Conservation (phyloP, 306 rosid species). For the Prunus davidiana region DNA sequence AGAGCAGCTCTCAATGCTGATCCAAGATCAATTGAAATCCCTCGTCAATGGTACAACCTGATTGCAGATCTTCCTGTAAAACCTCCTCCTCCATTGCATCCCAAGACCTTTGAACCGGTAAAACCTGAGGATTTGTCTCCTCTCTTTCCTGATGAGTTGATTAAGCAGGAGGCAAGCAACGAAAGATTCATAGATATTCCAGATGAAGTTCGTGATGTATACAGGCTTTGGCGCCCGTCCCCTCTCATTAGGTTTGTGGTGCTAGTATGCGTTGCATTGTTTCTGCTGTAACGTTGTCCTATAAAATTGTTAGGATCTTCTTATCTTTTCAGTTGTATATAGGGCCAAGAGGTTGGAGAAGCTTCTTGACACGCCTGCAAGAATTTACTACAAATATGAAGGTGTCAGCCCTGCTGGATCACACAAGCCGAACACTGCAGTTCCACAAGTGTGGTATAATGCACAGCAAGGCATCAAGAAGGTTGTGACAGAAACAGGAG, state of each 20-base stretch:
- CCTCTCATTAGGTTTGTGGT: slow-evolving; percentile 81
- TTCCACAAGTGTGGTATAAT: slow-evolving; percentile 95
- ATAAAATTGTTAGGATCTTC: slow-evolving; percentile 18
- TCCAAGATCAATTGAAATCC: slow-evolving; percentile 48
- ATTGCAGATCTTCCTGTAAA: slow-evolving; percentile 81
- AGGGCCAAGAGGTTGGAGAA: slow-evolving; percentile 96
- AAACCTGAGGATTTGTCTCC: slow-evolving; percentile 81
- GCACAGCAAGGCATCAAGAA: slow-evolving; percentile 74
- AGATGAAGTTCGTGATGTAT: slow-evolving; percentile 72
- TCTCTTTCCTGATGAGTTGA: slow-evolving; percentile 72
- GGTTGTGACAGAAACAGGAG: slow-evolving; percentile 95
- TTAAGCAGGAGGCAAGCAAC: slow-evolving; percentile 64
- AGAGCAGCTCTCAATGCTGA: slow-evolving; percentile 51
- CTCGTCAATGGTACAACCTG: slow-evolving; percentile 82
- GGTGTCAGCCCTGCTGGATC: slow-evolving; percentile 97
- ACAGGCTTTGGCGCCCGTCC: slow-evolving; percentile 92
- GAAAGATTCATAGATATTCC: slow-evolving; percentile 82
- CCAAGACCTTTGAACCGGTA: slow-evolving; percentile 64
- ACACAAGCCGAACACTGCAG: slow-evolving; percentile 90
- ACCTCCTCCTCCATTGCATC: slow-evolving; percentile 91
- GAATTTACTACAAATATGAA: slow-evolving; percentile 94
- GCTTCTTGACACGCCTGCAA: slow-evolving; percentile 85
- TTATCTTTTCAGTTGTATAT: slow-evolving; percentile 21
- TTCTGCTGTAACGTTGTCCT: background rate
- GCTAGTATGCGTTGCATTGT: background rate